Percentiles rank a stretch among this genome's conserved stretches.
phyloP scores from a whole-genome alignment of 768 basidiomycete species.

The Cystobasidium onofrii region DNA sequence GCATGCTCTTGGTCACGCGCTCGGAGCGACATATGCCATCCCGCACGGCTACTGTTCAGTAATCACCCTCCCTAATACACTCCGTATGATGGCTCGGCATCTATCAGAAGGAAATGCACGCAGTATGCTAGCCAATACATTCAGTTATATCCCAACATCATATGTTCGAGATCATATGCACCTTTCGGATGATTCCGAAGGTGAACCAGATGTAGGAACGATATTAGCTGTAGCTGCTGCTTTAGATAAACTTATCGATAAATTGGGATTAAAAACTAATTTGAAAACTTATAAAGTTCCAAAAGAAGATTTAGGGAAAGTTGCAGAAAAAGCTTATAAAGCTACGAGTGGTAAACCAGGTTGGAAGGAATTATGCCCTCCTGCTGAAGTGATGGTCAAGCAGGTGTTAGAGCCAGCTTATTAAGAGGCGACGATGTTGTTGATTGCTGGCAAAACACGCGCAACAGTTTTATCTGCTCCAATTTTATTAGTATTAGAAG shows the following conservation, averaged over 20 bases:
- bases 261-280: slow-evolving; percentile 31
- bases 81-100: slow-evolving; percentile 10
- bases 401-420: slow-evolving; percentile 8
- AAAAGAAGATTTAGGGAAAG: slow-evolving; percentile 28
- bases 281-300: slow-evolving; percentile 35
- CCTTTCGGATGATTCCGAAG: neutral
- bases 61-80: slow-evolving; percentile 35
- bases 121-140: slow-evolving; percentile 19
- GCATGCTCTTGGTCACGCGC: slow-evolving; percentile 64
- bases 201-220: neutral
- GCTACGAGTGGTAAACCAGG: slow-evolving; percentile 4
- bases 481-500: no score
- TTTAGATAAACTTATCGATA: slow-evolving; percentile 27
- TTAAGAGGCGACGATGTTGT: no score
- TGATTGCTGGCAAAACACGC: no score
- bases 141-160: slow-evolving; percentile 18
- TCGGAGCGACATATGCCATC: slow-evolving; percentile 64
- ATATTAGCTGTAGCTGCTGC: slow-evolving; percentile 11
- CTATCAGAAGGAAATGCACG: slow-evolving; percentile 10
- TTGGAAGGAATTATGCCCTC: slow-evolving; percentile 25
- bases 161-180: slow-evolving; percentile 25
- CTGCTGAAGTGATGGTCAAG: neutral
- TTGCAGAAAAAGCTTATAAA: slow-evolving; percentile 29
- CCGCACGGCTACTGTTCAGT: slow-evolving; percentile 73
- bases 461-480: no score